Evolutionary conservation across 768 basidiomycete species (phyloP).

Genomic region (Lentinula edodes): DNA sequence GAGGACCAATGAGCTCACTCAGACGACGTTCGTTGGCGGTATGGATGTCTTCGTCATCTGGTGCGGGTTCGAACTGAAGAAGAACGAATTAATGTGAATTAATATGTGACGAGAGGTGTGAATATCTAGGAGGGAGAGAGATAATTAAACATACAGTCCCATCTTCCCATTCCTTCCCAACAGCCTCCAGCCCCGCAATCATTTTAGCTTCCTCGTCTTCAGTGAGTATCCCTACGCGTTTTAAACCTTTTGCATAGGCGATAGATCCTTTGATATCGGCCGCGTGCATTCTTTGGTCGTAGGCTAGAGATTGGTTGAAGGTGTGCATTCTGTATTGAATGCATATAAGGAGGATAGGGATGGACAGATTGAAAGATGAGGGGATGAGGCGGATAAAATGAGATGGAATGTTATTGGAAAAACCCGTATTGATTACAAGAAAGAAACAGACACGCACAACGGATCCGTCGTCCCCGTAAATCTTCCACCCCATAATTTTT

Average conservation of each 20-base stretch:
- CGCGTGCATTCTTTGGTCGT: constrained; percentile 91
- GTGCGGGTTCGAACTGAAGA: constrained; percentile 62
- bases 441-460: constrained; percentile 40
- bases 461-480: constrained; percentile 91
- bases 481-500: constrained; percentile 85
- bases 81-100: background rate
- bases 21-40: constrained; percentile 96
- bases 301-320: constrained; percentile 93
- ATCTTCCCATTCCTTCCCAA: constrained; percentile 81
- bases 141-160: constrained; percentile 50
- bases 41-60: constrained; percentile 98
- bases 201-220: constrained; percentile 69
- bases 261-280: constrained; percentile 93
- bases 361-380: no score
- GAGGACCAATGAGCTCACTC: constrained; percentile 86
- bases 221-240: constrained; percentile 76
- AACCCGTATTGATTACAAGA: background rate
- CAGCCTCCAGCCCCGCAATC: constrained; percentile 64
- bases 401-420: no score
- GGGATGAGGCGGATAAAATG: no score
- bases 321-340: constrained; percentile 75
- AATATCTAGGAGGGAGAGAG: background rate
- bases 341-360: no score
- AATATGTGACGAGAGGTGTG: no score
- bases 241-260: constrained; percentile 88